These are phyloP conservation scores for Penicillium sp. DNA, from an alignment of 2,329 filamentous ascomycete genomes.

Conservation along the genomic window DNA sequence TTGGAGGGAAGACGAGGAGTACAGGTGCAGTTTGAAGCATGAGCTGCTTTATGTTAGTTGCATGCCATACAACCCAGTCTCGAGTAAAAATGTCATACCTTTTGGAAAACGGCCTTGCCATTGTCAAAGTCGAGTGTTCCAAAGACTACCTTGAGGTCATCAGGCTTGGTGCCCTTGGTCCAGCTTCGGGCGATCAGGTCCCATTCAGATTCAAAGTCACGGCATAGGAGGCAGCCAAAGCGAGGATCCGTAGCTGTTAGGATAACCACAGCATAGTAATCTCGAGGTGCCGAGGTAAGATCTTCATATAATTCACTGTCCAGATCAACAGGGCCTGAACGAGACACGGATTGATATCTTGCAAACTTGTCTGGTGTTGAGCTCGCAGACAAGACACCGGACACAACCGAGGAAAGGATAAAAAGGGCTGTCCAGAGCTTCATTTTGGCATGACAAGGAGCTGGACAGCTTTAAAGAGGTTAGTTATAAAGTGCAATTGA, in stretches of 20 bases:
- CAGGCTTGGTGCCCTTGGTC: conserved; percentile 72
- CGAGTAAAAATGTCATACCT: conserved; percentile 55
- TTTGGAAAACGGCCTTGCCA: conserved; percentile 80
- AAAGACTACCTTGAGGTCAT: conserved; percentile 62
- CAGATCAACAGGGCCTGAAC: conserved; percentile 71
- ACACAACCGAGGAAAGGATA: conserved; percentile 42
- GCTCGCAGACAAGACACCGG: conserved; percentile 45
- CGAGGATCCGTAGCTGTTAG: conserved; percentile 81
- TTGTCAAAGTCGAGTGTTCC: conserved; percentile 83
- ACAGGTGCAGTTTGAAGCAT: conserved; percentile 92
- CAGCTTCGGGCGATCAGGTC: conserved; percentile 82
- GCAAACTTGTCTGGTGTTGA: conserved; percentile 67
- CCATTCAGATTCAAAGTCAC: conserved; percentile 93
- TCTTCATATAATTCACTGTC: conserved; percentile 72
- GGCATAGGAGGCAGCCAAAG: conserved; percentile 82
- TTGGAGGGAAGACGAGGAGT: conserved; percentile 82
- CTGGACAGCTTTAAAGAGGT: background rate
- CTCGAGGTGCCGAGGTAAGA: conserved; percentile 72
- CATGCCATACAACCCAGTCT: background rate
- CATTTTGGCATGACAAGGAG: conserved; percentile 31
- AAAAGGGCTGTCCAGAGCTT: conserved; percentile 30
- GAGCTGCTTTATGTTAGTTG: conserved; percentile 56
- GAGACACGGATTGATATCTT: conserved; percentile 66
- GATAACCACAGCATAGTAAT: conserved; percentile 79
- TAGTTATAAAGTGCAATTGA: background rate